Percentiles rank a stretch among this genome's conserved stretches.
These are phyloP conservation scores for Apiospora arundinis DNA, from an alignment of 2,329 filamentous ascomycete species.

Conservation along the genomic window DNA sequence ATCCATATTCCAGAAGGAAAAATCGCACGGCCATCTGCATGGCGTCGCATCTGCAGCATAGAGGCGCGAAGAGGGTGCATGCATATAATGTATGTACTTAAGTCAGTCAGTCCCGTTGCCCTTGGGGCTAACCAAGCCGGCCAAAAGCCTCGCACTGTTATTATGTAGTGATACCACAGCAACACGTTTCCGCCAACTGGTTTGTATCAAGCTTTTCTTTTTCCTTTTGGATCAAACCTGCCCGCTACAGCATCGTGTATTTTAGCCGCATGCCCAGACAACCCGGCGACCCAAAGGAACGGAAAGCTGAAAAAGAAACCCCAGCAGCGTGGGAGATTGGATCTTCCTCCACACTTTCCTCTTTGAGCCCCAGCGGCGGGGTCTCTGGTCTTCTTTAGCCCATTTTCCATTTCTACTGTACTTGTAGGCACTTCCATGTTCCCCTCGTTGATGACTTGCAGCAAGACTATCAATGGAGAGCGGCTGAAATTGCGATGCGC, in stretches of 20 bases:
- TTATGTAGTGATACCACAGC: no score
- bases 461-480: neutral
- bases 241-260: neutral
- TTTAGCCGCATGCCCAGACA: neutral
- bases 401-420: neutral
- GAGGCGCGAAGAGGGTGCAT: neutral
- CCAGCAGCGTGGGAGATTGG: neutral
- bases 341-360: slow-evolving; percentile 14
- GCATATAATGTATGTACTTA: no score
- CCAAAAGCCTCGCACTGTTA: no score
- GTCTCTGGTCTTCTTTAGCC: neutral
- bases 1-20: neutral
- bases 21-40: no score
- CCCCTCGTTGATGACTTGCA: neutral
- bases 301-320: neutral
- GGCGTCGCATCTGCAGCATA: neutral
- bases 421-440: no score
- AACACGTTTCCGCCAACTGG: no score
- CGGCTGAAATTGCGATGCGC: slow-evolving; percentile 1
- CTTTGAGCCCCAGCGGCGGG: neutral
- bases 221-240: neutral
- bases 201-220: no score
- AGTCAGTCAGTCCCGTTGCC: no score
- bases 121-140: no score
- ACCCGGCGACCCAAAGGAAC: neutral